A percentile compares a stretch with the other conserved stretches of the same genome.
phyloP scores from a whole-genome alignment of 2,329 filamentous ascomycete species.

The Apiospora phragmitis region DNA sequence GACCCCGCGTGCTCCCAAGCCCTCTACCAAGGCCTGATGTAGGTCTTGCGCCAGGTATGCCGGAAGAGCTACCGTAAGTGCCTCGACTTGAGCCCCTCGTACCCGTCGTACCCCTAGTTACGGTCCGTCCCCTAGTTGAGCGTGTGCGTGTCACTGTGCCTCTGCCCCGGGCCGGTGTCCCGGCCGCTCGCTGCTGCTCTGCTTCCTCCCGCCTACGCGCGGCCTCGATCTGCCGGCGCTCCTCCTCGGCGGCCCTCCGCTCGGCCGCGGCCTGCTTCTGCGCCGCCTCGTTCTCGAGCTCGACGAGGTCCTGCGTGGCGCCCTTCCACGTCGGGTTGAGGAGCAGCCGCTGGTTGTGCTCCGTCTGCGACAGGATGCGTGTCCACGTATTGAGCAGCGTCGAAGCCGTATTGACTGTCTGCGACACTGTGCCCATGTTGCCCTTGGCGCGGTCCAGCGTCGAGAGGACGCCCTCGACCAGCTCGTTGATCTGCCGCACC shows the following conservation, averaged over 20 bases:
- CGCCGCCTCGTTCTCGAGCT: constrained; percentile 78
- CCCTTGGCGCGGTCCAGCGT: constrained; percentile 71
- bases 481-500: constrained; percentile 82
- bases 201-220: constrained; percentile 64
- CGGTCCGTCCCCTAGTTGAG: constrained; percentile 9
- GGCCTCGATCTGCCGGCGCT: constrained; percentile 72
- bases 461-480: constrained; percentile 76
- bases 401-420: constrained; percentile 84
- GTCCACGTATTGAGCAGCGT: constrained; percentile 94
- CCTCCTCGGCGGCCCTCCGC: constrained; percentile 74
- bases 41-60: constrained; percentile 32
- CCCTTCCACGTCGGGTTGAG: constrained; percentile 89
- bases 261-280: constrained; percentile 76
- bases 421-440: constrained; percentile 86
- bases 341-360: constrained; percentile 93
- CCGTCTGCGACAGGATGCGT: constrained; percentile 91
- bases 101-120: background rate
- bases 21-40: constrained; percentile 47
- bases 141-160: background rate
- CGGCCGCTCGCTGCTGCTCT: constrained; percentile 46
- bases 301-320: constrained; percentile 80
- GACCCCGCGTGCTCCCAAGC: constrained; percentile 50
- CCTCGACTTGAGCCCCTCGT: constrained; percentile 20
- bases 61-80: constrained; percentile 28
- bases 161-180: constrained; percentile 17